phyloP scores from a whole-genome alignment of 83 land plant species.

The Thuja plicata region DNA sequence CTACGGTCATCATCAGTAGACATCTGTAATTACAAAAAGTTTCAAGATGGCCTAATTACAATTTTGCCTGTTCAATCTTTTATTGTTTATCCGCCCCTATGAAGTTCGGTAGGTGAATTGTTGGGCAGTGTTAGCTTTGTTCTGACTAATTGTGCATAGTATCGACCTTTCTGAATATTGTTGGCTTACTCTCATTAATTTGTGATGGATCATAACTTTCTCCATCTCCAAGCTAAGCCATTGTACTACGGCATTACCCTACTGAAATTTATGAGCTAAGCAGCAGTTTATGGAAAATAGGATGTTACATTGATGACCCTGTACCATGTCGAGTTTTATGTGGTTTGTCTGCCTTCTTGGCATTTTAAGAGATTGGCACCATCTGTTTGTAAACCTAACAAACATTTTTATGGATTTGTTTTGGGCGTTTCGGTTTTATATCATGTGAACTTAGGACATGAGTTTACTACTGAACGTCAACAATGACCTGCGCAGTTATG shows the following conservation, averaged over 20 bases:
- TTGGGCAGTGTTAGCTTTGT: constrained; percentile 12
- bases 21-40: constrained; percentile 7
- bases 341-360: background rate
- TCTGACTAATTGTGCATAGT: constrained; percentile 9
- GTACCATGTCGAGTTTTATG: background rate
- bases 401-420: background rate
- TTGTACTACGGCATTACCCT: background rate
- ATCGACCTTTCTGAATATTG: background rate
- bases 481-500: background rate
- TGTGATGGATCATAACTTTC: constrained; percentile 2
- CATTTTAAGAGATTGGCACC: background rate
- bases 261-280: constrained; percentile 9
- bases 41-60: constrained; percentile 15
- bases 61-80: constrained; percentile 13
- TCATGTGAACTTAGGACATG: background rate
- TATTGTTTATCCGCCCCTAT: constrained; percentile 5
- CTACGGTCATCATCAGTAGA: background rate
- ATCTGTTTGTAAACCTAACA: background rate
- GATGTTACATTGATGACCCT: background rate
- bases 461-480: background rate
- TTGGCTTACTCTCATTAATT: constrained; percentile 6
- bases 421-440: background rate
- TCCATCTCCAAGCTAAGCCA: constrained; percentile 5
- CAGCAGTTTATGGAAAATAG: background rate
- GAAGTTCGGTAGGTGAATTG: background rate